Base-by-base conservation (phyloP, 208 protist species). In the Trypanosoma congolense region DNA sequence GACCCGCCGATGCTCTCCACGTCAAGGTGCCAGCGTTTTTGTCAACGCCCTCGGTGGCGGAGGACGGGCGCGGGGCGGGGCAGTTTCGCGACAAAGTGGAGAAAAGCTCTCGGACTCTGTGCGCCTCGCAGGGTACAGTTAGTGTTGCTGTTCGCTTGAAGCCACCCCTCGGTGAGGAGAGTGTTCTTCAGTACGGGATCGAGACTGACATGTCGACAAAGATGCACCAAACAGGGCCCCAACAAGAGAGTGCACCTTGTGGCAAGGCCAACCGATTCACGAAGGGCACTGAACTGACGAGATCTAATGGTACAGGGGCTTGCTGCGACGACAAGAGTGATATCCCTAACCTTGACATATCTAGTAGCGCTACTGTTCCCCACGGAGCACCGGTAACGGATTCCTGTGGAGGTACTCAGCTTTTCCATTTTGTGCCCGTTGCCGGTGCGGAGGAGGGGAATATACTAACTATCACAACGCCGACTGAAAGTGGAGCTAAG, bases 91-190 rank as follows among this genome's bases (percentile, higher is more conserved):
- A 1, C 1, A 48, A 26, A 21, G 36, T 21, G n/a, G 51, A 67
- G 8, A 51, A 38, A 50, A 67, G 45, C 14, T 33, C 61, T 1
- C 36, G 26, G 19, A 6, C 4, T 26, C 18, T 26, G 33, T 38
- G 36, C 10, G 35, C 0, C 48, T 28, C 2, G 19, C 52, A 67
- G 36, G 61, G 61, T n/a, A 2, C 54, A 56, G 61, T 61, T 18
- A 41, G 57, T 28, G 61, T 67, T 54, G 53, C 46, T n/a, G 30
- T 67, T 49, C 42, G 61, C 1, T 30, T 67, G 21, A 67, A 61
- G 29, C 61, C 61, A 33, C 46, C 38, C 19, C 18, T 5, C 33
- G 54, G 43, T 9, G 47, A 43, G 16, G 45, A 25, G 9, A 38
- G 25, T 41, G 1, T 47, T 53, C 18, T 67, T n/a, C 31, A 40